A percentile compares a stretch with the other conserved stretches of the same genome.
These are phyloP conservation scores for Hypoxylon fuscum DNA, from an alignment of 495 filamentous ascomycete genomes.

Conservation along the genomic window DNA sequence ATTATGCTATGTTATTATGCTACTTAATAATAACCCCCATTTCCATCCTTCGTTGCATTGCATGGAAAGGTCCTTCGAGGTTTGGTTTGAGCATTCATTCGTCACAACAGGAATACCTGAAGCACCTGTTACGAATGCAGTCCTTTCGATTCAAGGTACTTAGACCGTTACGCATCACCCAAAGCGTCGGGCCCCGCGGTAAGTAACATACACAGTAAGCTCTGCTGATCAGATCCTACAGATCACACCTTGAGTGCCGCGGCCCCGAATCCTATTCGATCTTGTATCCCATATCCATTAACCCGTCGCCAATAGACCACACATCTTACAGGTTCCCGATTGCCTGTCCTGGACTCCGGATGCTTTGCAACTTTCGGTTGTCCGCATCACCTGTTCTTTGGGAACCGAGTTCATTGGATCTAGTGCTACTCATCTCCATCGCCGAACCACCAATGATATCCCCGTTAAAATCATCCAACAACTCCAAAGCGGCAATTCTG, in stretches of 20 bases:
- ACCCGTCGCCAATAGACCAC: slow-evolving; percentile 32
- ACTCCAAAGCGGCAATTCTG: slow-evolving; percentile 36
- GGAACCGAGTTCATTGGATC: slow-evolving; percentile 33
- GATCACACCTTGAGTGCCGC: slow-evolving; percentile 27
- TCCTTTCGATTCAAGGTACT: slow-evolving; percentile 4
- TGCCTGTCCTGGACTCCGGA: slow-evolving; percentile 29
- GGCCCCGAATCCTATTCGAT: slow-evolving; percentile 36
- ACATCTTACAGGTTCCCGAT: slow-evolving; percentile 24
- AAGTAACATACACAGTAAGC: slow-evolving; percentile 36
- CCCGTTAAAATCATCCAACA: slow-evolving; percentile 9
- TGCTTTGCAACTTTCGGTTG: slow-evolving; percentile 29
- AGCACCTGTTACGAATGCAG: slow-evolving; percentile 2
- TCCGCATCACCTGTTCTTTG: slow-evolving; percentile 39
- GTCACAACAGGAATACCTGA: no score
- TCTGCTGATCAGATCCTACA: slow-evolving; percentile 42
- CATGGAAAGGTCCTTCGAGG: no score
- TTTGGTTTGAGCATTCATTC: no score
- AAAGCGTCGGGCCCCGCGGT: slow-evolving; percentile 31
- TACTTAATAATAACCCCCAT: no score
- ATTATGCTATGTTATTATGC: no score
- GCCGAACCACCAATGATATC: slow-evolving; percentile 21
- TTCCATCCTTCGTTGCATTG: no score
- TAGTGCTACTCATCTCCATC: slow-evolving; percentile 4
- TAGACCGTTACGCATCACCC: slow-evolving; percentile 28
- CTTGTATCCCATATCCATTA: slow-evolving; percentile 27